Base-by-base conservation (phyloP, 148 eudicot genomes). In the Cornus florida region DNA sequence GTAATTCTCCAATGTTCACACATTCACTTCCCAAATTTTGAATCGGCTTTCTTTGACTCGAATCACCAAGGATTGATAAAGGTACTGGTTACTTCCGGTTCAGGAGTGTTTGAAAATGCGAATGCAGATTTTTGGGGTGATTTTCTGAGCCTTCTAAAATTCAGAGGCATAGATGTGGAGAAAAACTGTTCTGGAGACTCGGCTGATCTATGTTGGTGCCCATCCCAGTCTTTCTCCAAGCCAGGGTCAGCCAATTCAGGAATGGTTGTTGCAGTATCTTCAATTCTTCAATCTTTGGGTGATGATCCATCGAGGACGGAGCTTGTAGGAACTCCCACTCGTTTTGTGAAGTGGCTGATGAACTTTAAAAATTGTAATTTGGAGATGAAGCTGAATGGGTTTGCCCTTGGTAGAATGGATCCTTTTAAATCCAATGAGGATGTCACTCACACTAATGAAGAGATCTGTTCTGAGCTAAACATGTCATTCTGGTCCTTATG, bases 401-500 rank as follows among this genome's bases (percentile, higher is more conserved):
- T 91, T 17, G 75, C 70, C 50, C 76, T 70, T 41, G 81, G 70
- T 62, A 82, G 73, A 56, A 28, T 41, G 9, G 85, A 82, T 43
- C 74, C 79, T 32, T 66, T 74, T 31, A 86, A 80, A 77, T 72
- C 88, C 23, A 82, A 78, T 68, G 91, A 86, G 14, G 77, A 73
- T 20, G 50, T 70, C 6, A 79, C 75, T 39, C 33, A 11, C 35
- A 69, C 8, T 38, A 77, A 82, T 32, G 70, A 78, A 8, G 76
- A 70, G 56, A 80, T 91, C n/a, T 76, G 71, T 67, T 82, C 87
- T 6, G 99, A 90, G 82, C 71, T 92, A 67, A 94, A 85, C 79
- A 79, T 96, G 69, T 80, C 95, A 6, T 90, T 96, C 69, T 94
- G 95, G 91, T 96, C 99, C 14, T 97, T 91, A 7, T 96, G 99